Base-by-base conservation (phyloP, 2,329 filamentous ascomycete genomes). In the Claviceps arundinis region DNA sequence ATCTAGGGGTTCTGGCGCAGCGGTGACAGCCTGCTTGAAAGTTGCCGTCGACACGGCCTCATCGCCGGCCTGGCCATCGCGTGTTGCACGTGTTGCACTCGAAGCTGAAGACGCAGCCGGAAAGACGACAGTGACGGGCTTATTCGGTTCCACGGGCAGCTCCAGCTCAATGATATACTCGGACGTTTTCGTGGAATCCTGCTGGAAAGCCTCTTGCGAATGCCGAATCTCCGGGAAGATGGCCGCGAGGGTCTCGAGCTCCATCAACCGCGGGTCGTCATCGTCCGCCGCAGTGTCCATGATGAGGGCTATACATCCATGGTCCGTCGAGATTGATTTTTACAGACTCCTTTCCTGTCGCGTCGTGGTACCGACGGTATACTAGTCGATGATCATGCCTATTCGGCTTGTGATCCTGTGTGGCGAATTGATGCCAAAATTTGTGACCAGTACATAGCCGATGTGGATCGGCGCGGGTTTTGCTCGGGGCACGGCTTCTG, bases 171-270 rank as follows among this genome's bases (percentile, higher is more conserved):
- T 75, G 7, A 68, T 69, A 58, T 74, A 73, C n/a, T 45, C 34
- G 2, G 55, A 55, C 3, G 16, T n/a, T 19, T 16, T 40, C 2
- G 37, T 19, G 42, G 5, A 14, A 11, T 24, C 26, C 26, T 5
- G 5, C 19, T 19, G 5, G 53, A 73, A 67, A 37, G 71, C 59
- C 6, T 69, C 61, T 46, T 70, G 63, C 19, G 72, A 62, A 8
- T 68, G 65, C 34, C 70, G 70, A 14, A 85, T 75, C 64, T 85
- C 82, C n/a, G 82, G 82, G 57, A 77, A 86, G 59, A 86, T 85
- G 56, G 81, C 79, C 52, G 73, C 68, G 52, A 85, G 73, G 14
- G 80, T 76, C 59, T 73, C 75, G 51, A 85, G 70, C 69, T 85
- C 82, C 47, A 74, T 69, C 51, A 72, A 65, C 48, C 82, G 79